Evolutionary conservation across 2,329 filamentous ascomycete species (phyloP).

Genomic region (Cladosporium halotolerans): DNA sequence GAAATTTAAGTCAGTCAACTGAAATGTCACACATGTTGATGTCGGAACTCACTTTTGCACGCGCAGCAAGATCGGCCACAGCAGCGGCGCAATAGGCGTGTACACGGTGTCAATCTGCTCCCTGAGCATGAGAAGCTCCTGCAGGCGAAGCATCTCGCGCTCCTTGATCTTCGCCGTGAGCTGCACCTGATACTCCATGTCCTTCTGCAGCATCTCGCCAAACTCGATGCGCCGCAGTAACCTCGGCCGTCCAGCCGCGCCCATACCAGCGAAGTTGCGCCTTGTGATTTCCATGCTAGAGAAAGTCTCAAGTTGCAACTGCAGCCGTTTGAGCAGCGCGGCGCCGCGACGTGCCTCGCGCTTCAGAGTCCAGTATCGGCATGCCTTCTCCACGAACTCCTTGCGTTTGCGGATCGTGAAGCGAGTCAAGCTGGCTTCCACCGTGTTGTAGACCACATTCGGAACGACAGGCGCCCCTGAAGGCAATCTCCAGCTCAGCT

Average conservation of each 20-base stretch:
- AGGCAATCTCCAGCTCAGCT: slow-evolving; percentile 81
- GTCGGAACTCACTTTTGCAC: slow-evolving; percentile 64
- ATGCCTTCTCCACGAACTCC: slow-evolving; percentile 86
- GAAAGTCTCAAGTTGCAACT: slow-evolving; percentile 92
- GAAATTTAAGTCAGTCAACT: slow-evolving; percentile 33
- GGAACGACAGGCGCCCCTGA: slow-evolving; percentile 94
- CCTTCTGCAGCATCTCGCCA: slow-evolving; percentile 65
- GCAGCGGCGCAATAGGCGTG: slow-evolving; percentile 74
- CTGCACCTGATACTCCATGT: slow-evolving; percentile 68
- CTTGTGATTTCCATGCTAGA: slow-evolving; percentile 96
- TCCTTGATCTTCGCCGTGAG: slow-evolving; percentile 66
- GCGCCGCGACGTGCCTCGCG: slow-evolving; percentile 87
- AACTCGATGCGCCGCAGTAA: slow-evolving; percentile 83
- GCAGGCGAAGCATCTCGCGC: slow-evolving; percentile 71
- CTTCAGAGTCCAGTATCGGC: slow-evolving; percentile 97
- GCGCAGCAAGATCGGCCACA: slow-evolving; percentile 73
- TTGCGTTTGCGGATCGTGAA: slow-evolving; percentile 84
- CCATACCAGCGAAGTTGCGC: slow-evolving; percentile 93
- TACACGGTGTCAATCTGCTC: slow-evolving; percentile 83
- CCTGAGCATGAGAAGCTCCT: slow-evolving; percentile 68
- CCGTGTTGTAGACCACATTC: slow-evolving; percentile 75
- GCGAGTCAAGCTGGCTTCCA: slow-evolving; percentile 74
- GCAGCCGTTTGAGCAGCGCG: slow-evolving; percentile 83
- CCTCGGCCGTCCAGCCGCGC: slow-evolving; percentile 69
- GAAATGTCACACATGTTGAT: background rate